Conservation (phyloP, 129 eudicot genomes). For the Lactuca saligna region DNA sequence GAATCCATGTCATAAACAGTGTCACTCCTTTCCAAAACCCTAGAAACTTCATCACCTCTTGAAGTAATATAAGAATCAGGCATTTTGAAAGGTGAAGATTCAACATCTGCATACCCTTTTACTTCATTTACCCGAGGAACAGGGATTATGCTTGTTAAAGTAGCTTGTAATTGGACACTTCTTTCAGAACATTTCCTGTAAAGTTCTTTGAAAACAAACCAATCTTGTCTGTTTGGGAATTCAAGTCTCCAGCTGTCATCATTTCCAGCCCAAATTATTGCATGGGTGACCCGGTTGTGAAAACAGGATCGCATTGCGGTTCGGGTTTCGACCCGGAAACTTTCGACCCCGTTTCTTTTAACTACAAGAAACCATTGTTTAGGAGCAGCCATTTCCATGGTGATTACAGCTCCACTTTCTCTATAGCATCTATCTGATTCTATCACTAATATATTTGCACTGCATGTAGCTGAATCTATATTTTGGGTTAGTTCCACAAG, state of each 20-base stretch:
- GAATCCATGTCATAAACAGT: slow-evolving; percentile 76
- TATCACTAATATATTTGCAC: slow-evolving; percentile 57
- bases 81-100: slow-evolving; percentile 39
- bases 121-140: slow-evolving; percentile 78
- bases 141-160: slow-evolving; percentile 52
- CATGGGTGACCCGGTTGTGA: slow-evolving; percentile 70
- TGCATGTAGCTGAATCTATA: slow-evolving; percentile 48
- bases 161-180: slow-evolving; percentile 32
- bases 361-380: slow-evolving; percentile 69
- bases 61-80: slow-evolving; percentile 63
- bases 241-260: slow-evolving; percentile 67
- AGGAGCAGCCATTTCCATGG: slow-evolving; percentile 46
- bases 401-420: slow-evolving; percentile 52
- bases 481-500: slow-evolving; percentile 31
- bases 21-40: slow-evolving; percentile 53
- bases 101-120: slow-evolving; percentile 24
- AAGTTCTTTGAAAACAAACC: slow-evolving; percentile 74
- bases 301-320: slow-evolving; percentile 61
- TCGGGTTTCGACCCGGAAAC: slow-evolving; percentile 41
- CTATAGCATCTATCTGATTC: slow-evolving; percentile 71
- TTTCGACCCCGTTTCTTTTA: slow-evolving; percentile 41
- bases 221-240: slow-evolving; percentile 68
- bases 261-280: slow-evolving; percentile 55
- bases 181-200: slow-evolving; percentile 66
- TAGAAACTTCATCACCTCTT: slow-evolving; percentile 69